These are phyloP conservation scores for Ocimum tenuiflorum DNA, from an alignment of 257 asterid genomes.

Conservation along the genomic window DNA sequence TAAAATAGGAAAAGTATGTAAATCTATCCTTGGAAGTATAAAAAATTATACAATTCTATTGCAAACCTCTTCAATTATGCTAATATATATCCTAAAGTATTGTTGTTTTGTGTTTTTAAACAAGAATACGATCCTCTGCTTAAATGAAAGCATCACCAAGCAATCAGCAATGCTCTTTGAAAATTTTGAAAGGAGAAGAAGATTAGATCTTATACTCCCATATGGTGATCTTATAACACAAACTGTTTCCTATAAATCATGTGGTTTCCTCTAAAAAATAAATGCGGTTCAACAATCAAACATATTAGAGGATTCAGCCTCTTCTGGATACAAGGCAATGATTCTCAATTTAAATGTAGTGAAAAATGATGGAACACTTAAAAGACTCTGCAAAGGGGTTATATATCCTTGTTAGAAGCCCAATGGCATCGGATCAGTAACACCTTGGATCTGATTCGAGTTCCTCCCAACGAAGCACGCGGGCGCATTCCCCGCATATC, in stretches of 20 bases:
- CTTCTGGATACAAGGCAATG: not conserved
- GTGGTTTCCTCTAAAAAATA: constrained; percentile 13
- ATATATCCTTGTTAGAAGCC: not conserved
- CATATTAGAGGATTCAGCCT: not conserved
- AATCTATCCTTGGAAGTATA: too few species aligned
- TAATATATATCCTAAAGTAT: too few species aligned
- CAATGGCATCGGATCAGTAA: not conserved
- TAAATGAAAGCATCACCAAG: too few species aligned
- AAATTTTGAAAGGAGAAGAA: too few species aligned
- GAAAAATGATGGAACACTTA: not conserved
- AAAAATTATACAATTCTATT: too few species aligned
- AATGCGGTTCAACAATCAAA: constrained; percentile 5
- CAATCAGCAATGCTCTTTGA: too few species aligned
- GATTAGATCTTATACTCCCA: too few species aligned
- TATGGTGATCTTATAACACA: too few species aligned
- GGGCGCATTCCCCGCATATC: constrained; percentile 86
- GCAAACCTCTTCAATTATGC: too few species aligned
- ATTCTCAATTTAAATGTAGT: not conserved
- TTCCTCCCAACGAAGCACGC: constrained; percentile 61
- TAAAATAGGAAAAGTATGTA: too few species aligned
- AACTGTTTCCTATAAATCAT: not conserved
- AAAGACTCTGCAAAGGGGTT: not conserved
- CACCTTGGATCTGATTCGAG: constrained; percentile 31
- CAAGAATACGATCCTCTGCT: too few species aligned
- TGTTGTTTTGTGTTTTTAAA: too few species aligned